Base-by-base conservation (phyloP, 345 rosid genomes). In the Leavenworthia alabamica region DNA sequence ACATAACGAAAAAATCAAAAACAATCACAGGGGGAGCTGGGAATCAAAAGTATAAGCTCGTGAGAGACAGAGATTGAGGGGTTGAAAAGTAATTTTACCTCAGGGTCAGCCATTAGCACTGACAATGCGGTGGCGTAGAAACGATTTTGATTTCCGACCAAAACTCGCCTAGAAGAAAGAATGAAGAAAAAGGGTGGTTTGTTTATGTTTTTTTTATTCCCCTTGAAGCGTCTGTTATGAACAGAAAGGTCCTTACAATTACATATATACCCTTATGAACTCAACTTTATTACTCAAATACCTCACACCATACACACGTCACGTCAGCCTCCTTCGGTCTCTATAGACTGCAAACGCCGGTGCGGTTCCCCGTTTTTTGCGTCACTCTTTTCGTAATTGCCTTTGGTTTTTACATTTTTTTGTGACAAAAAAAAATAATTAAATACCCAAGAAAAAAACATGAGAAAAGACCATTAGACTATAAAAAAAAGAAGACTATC, bases 81-180 rank as follows among this genome's bases (percentile, higher is more conserved):
- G 26, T 16, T 8, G 5, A 22, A 55, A 19, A 67, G 73, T 9
- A 63, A 71, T 54, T 70, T 36, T 67, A 83, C 88, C 81, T 83
- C 88, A n/a, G 83, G 68, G 40, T 80, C 88, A 45, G 72, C 77
- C 88, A 83, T 83, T 68, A 13, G 14, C 14, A 49, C 16, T 15
- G 56, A 43, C 31, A 80, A 77, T 67, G 83, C 70, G 45, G 51
- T 55, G 39, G 43, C 51, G 71, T 39, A 75, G 45, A 66, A 64
- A 60, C 64, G 76, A 31, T 59, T 60, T 15, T 40, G 68, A 55
- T 37, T 62, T 51, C 80, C 71, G 65, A 82, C 81, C 81, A 75
- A 72, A 40, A 60, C 62, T 60, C 67, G 48, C 52, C n/a, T 26
- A 24, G 57, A 7, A 29, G 40, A 48, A 22, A 37, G 49, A n/a